These are phyloP conservation scores for Apiotrichum laibachii DNA, from an alignment of 1,284 basidiomycete species.

Conservation along the genomic window DNA sequence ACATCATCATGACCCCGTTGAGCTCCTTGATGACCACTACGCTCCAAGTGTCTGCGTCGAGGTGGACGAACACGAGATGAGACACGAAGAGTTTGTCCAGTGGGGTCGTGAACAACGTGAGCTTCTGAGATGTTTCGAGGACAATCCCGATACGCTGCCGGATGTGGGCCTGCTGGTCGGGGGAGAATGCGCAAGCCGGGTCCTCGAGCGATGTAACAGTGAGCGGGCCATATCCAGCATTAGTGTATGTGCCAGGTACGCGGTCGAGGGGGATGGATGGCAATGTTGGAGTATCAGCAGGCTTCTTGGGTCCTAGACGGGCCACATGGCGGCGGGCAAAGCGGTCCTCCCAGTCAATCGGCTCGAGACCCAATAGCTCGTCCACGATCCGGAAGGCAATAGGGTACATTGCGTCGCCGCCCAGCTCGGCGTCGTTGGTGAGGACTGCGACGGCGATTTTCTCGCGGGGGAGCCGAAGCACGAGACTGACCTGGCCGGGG, in stretches of 20 bases:
- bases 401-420: background rate
- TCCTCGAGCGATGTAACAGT: background rate
- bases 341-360: constrained; percentile 16
- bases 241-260: constrained; percentile 11
- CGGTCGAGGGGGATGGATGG: background rate
- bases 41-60: too few species aligned
- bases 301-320: background rate
- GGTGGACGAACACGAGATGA: too few species aligned
- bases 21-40: background rate
- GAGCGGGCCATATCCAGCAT: constrained; percentile 17
- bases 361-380: constrained; percentile 19
- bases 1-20: too few species aligned
- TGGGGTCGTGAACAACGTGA: too few species aligned
- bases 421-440: constrained; percentile 19
- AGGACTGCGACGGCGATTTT: constrained; percentile 19
- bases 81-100: too few species aligned
- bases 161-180: background rate
- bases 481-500: constrained; percentile 18
- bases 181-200: background rate
- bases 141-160: too few species aligned
- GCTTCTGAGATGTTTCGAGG: too few species aligned
- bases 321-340: background rate
- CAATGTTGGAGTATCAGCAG: background rate
- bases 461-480: constrained; percentile 18
- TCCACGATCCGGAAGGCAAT: constrained; percentile 18